These are phyloP conservation scores for Amoebophrya sp. DNA, from an alignment of 169 alveolate species.

Conservation along the genomic window DNA sequence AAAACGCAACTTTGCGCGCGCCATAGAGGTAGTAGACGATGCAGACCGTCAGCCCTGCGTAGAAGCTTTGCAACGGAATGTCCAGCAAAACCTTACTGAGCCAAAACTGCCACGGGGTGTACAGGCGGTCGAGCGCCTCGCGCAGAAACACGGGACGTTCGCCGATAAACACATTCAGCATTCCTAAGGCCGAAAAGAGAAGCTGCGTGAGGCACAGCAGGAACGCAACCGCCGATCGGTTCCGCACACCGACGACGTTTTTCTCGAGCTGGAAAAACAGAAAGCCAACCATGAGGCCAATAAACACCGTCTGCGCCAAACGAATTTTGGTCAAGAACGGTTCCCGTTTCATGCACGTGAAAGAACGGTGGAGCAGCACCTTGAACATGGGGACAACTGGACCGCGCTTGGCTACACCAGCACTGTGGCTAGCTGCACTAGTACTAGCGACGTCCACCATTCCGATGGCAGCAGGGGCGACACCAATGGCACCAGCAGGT, in stretches of 20 bases:
- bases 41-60: not conserved
- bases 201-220: constrained; percentile 11
- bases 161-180: not conserved
- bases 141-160: constrained; percentile 10
- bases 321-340: not conserved
- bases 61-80: not conserved
- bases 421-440: too few relatives aligned
- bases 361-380: not conserved
- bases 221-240: not conserved
- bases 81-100: not conserved
- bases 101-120: not conserved
- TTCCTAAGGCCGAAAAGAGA: not conserved
- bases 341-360: not conserved
- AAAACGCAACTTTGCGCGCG: too few relatives aligned
- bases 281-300: not conserved
- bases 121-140: constrained; percentile 1
- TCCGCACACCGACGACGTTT: not conserved
- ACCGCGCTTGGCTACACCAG: too few relatives aligned
- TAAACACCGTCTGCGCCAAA: not conserved
- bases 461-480: too few relatives aligned
- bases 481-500: too few relatives aligned
- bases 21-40: not conserved
- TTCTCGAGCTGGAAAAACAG: not conserved
- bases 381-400: not conserved
- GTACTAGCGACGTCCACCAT: too few relatives aligned